These are phyloP conservation scores for Aspergillus calidoustus DNA, from an alignment of 2,329 filamentous ascomycete species.

Conservation along the genomic window DNA sequence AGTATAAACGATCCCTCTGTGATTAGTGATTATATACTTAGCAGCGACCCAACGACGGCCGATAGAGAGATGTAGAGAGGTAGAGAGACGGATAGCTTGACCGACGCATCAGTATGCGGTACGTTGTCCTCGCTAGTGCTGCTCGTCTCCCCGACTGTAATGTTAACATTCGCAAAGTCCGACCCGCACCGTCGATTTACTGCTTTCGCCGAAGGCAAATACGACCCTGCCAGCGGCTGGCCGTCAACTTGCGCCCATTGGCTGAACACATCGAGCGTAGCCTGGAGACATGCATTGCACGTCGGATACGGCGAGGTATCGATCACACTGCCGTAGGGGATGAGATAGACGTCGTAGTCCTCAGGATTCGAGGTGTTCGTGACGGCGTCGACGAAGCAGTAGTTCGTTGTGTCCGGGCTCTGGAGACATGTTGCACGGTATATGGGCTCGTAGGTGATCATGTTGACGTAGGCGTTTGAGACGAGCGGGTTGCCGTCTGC, in stretches of 20 bases:
- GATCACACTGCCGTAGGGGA: constrained; percentile 76
- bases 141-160: constrained; percentile 35
- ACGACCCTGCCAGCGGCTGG: constrained; percentile 71
- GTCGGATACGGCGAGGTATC: constrained; percentile 70
- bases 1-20: not conserved
- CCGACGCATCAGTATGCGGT: not conserved
- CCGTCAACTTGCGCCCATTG: constrained; percentile 67
- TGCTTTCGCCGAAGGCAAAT: constrained; percentile 70
- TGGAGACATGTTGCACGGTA: constrained; percentile 82
- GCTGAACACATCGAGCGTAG: constrained; percentile 83
- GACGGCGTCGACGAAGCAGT: constrained; percentile 81
- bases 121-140: constrained; percentile 14
- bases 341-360: constrained; percentile 81
- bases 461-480: constrained; percentile 72
- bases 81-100: not conserved
- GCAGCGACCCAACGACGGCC: constrained; percentile 14
- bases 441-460: constrained; percentile 76
- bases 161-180: constrained; percentile 56
- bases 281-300: constrained; percentile 75
- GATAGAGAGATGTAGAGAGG: constrained; percentile 14
- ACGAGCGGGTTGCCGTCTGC: constrained; percentile 70
- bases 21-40: not conserved
- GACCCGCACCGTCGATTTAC: constrained; percentile 69
- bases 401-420: constrained; percentile 67
- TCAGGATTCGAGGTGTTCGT: constrained; percentile 73